Base-by-base conservation (phyloP, 805 yeast genomes). In the Huiozyma sinensis region DNA sequence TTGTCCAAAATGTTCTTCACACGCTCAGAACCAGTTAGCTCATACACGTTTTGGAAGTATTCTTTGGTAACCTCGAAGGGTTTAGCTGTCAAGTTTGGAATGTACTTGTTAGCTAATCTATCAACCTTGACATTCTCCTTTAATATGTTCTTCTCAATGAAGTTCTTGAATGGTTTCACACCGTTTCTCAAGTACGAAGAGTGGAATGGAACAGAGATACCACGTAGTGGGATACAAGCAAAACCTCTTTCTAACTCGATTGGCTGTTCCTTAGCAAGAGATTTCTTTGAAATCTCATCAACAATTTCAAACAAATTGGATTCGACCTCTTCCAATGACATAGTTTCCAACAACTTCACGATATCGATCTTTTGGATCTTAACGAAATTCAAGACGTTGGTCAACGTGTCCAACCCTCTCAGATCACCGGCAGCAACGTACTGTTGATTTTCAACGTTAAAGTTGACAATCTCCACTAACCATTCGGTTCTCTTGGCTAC, bases 181-280 rank as follows among this genome's bases (percentile, higher is more conserved):
- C 99, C 99, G 46, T 92, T 85, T 76, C 90, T 83, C 72, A 92
- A 76, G 72, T 94, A 92, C n/a, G 95, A 82, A 29, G 97, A 88
- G 71, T 92, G 99, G 97, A 92, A 92, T 50, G 99, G 99, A 64
- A 92, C 99, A n/a, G 96, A 87, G 54, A 92, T 92, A 57, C 98
- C 98, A 75, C 83, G 88, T 68, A 92, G 78, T 65, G 99, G 99
- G 58, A 92, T 92, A 59, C 92, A 90, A 36, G 99, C 97, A 57
- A 86, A 90, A 28, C 99, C 99, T 72, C 98, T 83, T 71, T 92
- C 94, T 61, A 94, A 75, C 45, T 88, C 95, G 64, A 92, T 86
- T 56, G 98, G 98, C 72, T 90, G 97, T 43, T 94, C 88, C 71
- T 92, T 92, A 47, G 84, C 95, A 43, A 66, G 43, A 12, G 95